Percentiles rank a stretch among this genome's conserved stretches.
These are phyloP conservation scores for Periglandula ipomoeae DNA, from an alignment of 2,329 filamentous ascomycete species.

Conservation along the genomic window DNA sequence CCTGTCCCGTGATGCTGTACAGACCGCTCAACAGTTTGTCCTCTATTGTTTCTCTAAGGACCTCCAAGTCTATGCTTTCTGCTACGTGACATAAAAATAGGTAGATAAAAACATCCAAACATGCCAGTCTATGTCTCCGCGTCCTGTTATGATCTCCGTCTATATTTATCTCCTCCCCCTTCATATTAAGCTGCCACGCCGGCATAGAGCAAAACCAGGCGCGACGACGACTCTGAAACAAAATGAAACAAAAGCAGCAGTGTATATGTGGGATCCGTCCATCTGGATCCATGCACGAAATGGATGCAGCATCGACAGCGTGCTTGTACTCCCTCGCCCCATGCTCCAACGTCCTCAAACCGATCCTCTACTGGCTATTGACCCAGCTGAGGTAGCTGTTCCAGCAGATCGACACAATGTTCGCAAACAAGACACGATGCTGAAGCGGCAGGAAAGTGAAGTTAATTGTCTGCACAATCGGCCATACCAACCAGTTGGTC, in stretches of 20 bases:
- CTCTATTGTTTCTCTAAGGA: not conserved
- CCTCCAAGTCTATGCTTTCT: not conserved
- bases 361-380: slow-evolving; percentile 34
- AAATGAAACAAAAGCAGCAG: slow-evolving; percentile 4
- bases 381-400: slow-evolving; percentile 56
- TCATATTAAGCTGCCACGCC: no score
- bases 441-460: slow-evolving; percentile 81
- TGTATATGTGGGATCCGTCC: not conserved
- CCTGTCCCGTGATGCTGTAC: not conserved
- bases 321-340: slow-evolving; percentile 4
- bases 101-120: not conserved
- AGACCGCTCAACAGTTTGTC: not conserved
- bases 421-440: slow-evolving; percentile 78
- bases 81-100: not conserved
- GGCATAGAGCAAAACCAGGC: not conserved
- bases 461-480: slow-evolving; percentile 74
- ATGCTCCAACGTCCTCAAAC: slow-evolving; percentile 4
- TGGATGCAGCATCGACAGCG: not conserved
- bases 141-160: not conserved
- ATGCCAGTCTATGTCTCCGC: not conserved
- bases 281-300: not conserved
- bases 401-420: slow-evolving; percentile 63
- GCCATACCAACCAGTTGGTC: slow-evolving; percentile 87
- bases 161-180: not conserved
- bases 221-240: not conserved